Base-by-base conservation (phyloP, 345 rosid species). In the Populus simonii region DNA sequence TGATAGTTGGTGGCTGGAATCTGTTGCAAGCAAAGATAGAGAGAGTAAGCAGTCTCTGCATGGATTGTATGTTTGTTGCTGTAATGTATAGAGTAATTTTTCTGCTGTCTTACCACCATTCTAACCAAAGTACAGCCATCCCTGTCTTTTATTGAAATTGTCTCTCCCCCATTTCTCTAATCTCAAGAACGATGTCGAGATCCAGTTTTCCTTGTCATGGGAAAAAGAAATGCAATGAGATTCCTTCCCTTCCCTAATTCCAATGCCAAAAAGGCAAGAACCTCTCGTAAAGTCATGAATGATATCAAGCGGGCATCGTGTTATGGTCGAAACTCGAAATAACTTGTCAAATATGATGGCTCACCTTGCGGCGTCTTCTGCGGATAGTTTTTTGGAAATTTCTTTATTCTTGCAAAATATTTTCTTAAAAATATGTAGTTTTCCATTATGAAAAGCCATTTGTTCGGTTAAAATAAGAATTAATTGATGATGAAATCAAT, bases 71-170 rank as follows among this genome's bases (percentile, higher is more conserved):
- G 20, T 0, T 76, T 36, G 72, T 20, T 36, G 35, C 9, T 81
- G 83, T 80, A n/a, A 59, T 84, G 85, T 84, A 81, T 57, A 84
- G 80, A 66, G 62, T 43, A 39, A 63, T 8, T 71, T 67, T 29
- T 51, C 74, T 49, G 70, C 33, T 69, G 23, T 61, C 12, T 61
- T 16, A 4, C 71, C 7, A 11, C 66, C 8, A 17, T 66, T 31
- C 35, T 38, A 51, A 25, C 47, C 9, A 51, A 7, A 51, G 59
- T 51, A 51, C 20, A 15, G 36, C 49, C 49, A 45, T 13, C 49
- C 49, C 12, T 45, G 16, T 15, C 51, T 13, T 47, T 3, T 47
- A 5, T 47, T 3, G 6, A 15, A 47, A 11, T 1, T 47, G 51
- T 13, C 51, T 47, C 51, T 33, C 36, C 16, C n/a, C n/a, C 9